These are phyloP conservation scores for Cerrena zonata DNA, from an alignment of 1,284 basidiomycete genomes.

Conservation along the genomic window DNA sequence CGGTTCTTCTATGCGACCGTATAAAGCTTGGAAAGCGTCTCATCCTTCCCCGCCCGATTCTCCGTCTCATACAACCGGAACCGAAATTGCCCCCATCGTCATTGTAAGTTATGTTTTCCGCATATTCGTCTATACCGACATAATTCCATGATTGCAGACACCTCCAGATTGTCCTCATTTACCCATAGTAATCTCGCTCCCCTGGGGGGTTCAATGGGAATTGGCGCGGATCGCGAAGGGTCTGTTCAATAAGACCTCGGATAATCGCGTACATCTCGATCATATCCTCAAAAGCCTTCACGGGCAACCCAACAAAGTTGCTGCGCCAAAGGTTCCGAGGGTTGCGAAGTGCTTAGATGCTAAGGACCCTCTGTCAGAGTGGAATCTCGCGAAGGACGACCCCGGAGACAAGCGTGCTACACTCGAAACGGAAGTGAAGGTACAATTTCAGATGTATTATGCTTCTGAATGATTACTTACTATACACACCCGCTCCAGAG, in stretches of 20 bases:
- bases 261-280: background rate
- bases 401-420: background rate
- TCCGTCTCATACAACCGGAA: background rate
- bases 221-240: slow-evolving; percentile 15
- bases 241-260: background rate
- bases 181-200: slow-evolving; percentile 4
- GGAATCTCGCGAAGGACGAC: background rate
- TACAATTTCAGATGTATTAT: background rate
- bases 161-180: background rate
- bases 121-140: background rate
- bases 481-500: slow-evolving; percentile 17
- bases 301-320: background rate
- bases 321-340: background rate
- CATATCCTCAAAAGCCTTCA: background rate
- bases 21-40: background rate
- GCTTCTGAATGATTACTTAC: background rate
- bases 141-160: background rate
- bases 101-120: background rate
- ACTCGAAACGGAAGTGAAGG: background rate
- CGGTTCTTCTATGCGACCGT: background rate
- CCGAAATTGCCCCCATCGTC: background rate
- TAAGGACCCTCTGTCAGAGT: background rate
- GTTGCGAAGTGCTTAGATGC: background rate
- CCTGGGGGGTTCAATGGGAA: slow-evolving; percentile 26
- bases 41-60: background rate